Conservation (phyloP, 2,329 filamentous ascomycete species). For the Phialophora chinensis region DNA sequence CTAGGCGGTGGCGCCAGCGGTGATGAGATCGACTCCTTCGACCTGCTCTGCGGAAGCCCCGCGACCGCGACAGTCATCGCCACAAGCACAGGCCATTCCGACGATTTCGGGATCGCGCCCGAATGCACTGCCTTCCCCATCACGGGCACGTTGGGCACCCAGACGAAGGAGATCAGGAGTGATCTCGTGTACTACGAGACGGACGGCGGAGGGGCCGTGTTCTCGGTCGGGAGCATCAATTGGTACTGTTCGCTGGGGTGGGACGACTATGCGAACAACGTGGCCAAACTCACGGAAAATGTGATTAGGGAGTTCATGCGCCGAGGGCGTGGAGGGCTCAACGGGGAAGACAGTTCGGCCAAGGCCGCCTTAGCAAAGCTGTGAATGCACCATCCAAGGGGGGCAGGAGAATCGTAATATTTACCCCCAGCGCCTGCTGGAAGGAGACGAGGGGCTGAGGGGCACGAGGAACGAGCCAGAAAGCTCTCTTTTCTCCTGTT, state of each 20-base stretch:
- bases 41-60: slow-evolving; percentile 44
- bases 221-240: slow-evolving; percentile 43
- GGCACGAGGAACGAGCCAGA: too few species aligned
- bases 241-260: slow-evolving; percentile 41
- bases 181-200: slow-evolving; percentile 42
- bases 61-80: slow-evolving; percentile 42
- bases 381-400: not conserved
- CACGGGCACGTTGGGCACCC: slow-evolving; percentile 37
- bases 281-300: slow-evolving; percentile 41
- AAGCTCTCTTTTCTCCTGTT: too few species aligned
- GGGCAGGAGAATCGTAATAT: not conserved
- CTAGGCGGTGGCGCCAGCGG: slow-evolving; percentile 45
- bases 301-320: slow-evolving; percentile 38
- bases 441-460: not conserved
- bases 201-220: slow-evolving; percentile 38
- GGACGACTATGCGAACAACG: slow-evolving; percentile 41
- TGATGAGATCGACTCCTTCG: slow-evolving; percentile 48
- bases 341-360: not conserved
- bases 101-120: slow-evolving; percentile 36
- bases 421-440: not conserved
- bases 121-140: slow-evolving; percentile 38
- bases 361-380: not conserved
- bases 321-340: slow-evolving; percentile 9
- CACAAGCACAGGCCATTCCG: slow-evolving; percentile 34
- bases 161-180: slow-evolving; percentile 36